These are phyloP conservation scores for Leptomonas seymouri DNA, from an alignment of 208 protist species.

Conservation along the genomic window DNA sequence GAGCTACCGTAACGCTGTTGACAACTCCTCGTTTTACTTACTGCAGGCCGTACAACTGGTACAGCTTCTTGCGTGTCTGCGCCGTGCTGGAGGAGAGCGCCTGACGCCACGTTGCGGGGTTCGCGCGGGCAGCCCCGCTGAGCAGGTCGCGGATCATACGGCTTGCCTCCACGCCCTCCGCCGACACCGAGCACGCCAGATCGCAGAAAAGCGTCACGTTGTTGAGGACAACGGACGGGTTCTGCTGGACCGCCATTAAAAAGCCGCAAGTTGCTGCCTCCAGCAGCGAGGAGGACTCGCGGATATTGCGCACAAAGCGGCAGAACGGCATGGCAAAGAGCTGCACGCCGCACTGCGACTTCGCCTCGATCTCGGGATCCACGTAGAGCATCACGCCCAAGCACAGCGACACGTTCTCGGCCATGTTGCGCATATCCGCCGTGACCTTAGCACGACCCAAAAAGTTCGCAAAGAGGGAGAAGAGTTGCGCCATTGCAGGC, in stretches of 20 bases:
- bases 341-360: slow-evolving; percentile 42
- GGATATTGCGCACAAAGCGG: slow-evolving; percentile 80
- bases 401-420: slow-evolving; percentile 80
- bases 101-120: slow-evolving; percentile 51
- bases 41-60: slow-evolving; percentile 70
- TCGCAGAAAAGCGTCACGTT: slow-evolving; percentile 71
- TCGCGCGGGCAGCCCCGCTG: slow-evolving; percentile 30
- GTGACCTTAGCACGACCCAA: slow-evolving; percentile 38
- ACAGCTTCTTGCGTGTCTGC: slow-evolving; percentile 57
- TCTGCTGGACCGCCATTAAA: slow-evolving; percentile 48
- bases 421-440: slow-evolving; percentile 86
- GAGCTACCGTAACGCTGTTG: background rate
- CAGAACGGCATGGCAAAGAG: slow-evolving; percentile 65
- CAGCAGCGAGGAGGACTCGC: slow-evolving; percentile 51
- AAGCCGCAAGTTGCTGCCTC: slow-evolving; percentile 65
- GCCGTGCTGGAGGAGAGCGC: slow-evolving; percentile 43
- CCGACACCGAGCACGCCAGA: slow-evolving; percentile 49
- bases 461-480: slow-evolving; percentile 44
- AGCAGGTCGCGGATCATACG: slow-evolving; percentile 59
- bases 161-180: slow-evolving; percentile 44
- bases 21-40: slow-evolving; percentile 29
- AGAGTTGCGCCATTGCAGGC: slow-evolving; percentile 54
- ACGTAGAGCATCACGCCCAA: slow-evolving; percentile 75
- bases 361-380: slow-evolving; percentile 48
- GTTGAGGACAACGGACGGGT: slow-evolving; percentile 22